Conservation (phyloP, 2,329 filamentous ascomycete genomes). For the Penicillium fuscoglaucum region DNA sequence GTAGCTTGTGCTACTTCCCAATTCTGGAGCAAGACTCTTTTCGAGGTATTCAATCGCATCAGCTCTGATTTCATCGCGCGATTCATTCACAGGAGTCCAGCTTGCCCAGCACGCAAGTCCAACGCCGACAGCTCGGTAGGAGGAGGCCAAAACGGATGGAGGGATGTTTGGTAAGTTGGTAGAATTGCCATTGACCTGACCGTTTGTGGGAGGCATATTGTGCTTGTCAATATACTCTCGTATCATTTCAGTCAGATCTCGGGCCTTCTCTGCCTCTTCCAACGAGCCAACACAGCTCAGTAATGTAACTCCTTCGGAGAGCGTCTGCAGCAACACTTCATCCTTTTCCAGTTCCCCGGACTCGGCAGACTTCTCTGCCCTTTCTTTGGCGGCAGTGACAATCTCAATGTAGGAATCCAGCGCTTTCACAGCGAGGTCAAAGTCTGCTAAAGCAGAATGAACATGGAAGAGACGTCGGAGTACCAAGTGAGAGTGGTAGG, state of each 20-base stretch:
- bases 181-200: conserved; percentile 25
- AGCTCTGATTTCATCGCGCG: conserved; percentile 70
- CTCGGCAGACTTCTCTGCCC: conserved; percentile 68
- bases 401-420: conserved; percentile 92
- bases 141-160: conserved; percentile 63
- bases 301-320: conserved; percentile 75
- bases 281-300: conserved; percentile 78
- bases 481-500: conserved; percentile 90
- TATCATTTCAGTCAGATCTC: conserved; percentile 67
- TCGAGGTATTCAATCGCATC: conserved; percentile 76
- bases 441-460: conserved; percentile 84
- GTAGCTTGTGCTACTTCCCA: conserved; percentile 66
- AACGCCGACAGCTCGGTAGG: conserved; percentile 83
- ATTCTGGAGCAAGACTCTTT: conserved; percentile 68
- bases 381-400: conserved; percentile 78
- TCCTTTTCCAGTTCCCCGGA: conserved; percentile 76
- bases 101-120: conserved; percentile 85
- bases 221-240: conserved; percentile 72
- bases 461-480: conserved; percentile 83
- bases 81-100: conserved; percentile 72
- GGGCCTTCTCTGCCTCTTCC: conserved; percentile 75
- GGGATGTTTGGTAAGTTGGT: conserved; percentile 47
- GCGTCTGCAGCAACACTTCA: conserved; percentile 71
- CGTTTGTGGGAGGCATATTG: conserved; percentile 32
- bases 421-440: conserved; percentile 85